Evolutionary conservation across 1,139 yeast species (phyloP).

Genomic region (Yamadazyma epiphylla): DNA sequence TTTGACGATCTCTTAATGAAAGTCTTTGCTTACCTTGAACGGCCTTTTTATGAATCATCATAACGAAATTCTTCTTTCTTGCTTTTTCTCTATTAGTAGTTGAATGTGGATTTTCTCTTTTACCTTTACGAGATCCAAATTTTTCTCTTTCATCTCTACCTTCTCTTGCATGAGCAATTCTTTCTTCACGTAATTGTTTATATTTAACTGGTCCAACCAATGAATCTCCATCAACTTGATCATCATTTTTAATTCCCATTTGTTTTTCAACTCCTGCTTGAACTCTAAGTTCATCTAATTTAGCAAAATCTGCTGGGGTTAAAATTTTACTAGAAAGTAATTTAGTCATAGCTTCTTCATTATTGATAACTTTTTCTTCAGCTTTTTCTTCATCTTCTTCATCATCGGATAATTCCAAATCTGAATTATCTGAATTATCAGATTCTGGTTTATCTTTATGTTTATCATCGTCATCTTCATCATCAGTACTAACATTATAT

Average conservation of each 20-base stretch:
- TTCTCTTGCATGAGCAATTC: constrained; percentile 80
- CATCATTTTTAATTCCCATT: constrained; percentile 71
- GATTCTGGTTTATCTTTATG: constrained; percentile 17
- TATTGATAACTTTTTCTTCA: constrained; percentile 17
- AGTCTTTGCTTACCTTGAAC: constrained; percentile 92
- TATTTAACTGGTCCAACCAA: constrained; percentile 82
- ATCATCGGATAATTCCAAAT: constrained; percentile 25
- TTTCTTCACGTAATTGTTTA: constrained; percentile 86
- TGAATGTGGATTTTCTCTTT: constrained; percentile 73
- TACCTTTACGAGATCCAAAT: constrained; percentile 84
- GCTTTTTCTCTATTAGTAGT: constrained; percentile 96
- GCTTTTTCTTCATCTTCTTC: constrained; percentile 33
- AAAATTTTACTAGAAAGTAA: constrained; percentile 72
- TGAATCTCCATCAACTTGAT: constrained; percentile 72
- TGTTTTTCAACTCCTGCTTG: constrained; percentile 82
- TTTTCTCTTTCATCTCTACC: constrained; percentile 92
- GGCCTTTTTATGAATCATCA: constrained; percentile 94
- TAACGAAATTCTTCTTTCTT: constrained; percentile 96
- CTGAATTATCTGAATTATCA: constrained; percentile 50
- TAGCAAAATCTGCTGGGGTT: constrained; percentile 97
- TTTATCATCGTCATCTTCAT: constrained; percentile 28
- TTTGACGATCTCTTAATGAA: constrained; percentile 88
- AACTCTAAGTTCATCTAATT: constrained; percentile 77
- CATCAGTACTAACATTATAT: constrained; percentile 51
- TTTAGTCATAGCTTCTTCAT: constrained; percentile 52